Evolutionary conservation across 2,329 filamentous ascomycete genomes (phyloP).

Genomic region (Cladosporium halotolerans): DNA sequence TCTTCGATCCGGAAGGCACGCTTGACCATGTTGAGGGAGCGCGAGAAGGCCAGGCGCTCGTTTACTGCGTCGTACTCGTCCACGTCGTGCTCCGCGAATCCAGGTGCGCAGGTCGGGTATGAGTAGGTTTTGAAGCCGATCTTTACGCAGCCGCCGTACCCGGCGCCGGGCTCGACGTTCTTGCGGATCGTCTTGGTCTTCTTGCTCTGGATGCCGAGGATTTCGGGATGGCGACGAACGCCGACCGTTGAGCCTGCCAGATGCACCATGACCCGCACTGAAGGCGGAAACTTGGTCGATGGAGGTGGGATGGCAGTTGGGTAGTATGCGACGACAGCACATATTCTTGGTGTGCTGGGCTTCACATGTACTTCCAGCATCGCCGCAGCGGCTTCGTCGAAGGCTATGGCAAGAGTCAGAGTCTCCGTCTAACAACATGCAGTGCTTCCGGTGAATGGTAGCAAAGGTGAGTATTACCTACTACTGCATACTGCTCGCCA

Average conservation of each 20-base stretch:
- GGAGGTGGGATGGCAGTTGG: conserved; percentile 51
- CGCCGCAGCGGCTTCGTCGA: conserved; percentile 54
- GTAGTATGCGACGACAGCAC: conserved; percentile 58
- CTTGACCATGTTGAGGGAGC: conserved; percentile 54
- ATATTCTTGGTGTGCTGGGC: conserved; percentile 49
- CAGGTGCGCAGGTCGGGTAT: conserved; percentile 52
- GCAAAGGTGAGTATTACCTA: conserved; percentile 40
- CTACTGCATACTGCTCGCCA: conserved; percentile 56
- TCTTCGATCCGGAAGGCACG: conserved; percentile 52
- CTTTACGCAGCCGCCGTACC: conserved; percentile 42
- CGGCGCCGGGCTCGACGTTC: conserved; percentile 45
- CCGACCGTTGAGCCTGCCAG: conserved; percentile 48
- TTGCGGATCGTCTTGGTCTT: conserved; percentile 45
- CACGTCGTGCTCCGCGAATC: conserved; percentile 66
- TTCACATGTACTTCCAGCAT: conserved; percentile 54
- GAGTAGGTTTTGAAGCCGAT: conserved; percentile 45
- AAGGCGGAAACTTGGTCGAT: conserved; percentile 38
- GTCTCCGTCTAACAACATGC: conserved; percentile 21
- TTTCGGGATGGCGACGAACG: conserved; percentile 43
- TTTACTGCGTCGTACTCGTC: conserved; percentile 61
- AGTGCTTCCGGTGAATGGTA: no score
- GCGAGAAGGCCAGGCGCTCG: conserved; percentile 62
- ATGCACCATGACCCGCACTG: conserved; percentile 50
- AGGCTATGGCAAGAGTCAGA: conserved; percentile 40
- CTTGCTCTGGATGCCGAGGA: conserved; percentile 46